These are phyloP conservation scores for Avena atlantica DNA, from an alignment of 176 grass and related monocot species.

Conservation along the genomic window DNA sequence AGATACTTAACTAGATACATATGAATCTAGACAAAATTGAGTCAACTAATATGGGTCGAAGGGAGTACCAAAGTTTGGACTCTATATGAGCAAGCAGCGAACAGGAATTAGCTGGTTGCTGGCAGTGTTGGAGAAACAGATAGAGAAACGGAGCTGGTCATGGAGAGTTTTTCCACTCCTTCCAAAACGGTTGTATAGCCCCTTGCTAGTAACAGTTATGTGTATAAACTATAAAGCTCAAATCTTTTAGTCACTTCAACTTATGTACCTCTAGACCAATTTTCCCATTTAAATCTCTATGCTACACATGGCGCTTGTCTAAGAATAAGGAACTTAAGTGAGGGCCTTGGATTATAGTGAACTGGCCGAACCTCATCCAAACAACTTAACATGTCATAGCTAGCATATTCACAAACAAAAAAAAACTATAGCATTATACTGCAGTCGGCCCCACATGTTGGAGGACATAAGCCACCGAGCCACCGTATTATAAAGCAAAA, in stretches of 20 bases:
- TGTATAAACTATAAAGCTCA: not conserved
- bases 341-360: not conserved
- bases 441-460: not conserved
- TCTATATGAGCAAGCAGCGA: not conserved
- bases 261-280: not conserved
- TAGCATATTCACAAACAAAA: constrained; percentile 2
- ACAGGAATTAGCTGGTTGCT: not conserved
- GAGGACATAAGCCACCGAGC: not conserved
- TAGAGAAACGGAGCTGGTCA: not conserved
- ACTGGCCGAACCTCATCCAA: not conserved
- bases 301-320: not conserved
- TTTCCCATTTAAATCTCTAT: constrained; percentile 18
- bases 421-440: not conserved
- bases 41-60: no score
- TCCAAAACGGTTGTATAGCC: not conserved
- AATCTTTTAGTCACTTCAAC: constrained; percentile 14
- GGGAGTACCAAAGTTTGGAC: not conserved
- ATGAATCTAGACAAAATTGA: no score
- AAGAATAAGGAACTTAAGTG: not conserved
- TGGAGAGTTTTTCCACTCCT: not conserved
- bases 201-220: not conserved
- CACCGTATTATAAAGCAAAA: not conserved
- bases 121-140: not conserved
- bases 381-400: not conserved
- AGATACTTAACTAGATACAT: no score